phyloP scores from a whole-genome alignment of 2,329 filamentous ascomycete genomes.

The Scytalidium sp. region DNA sequence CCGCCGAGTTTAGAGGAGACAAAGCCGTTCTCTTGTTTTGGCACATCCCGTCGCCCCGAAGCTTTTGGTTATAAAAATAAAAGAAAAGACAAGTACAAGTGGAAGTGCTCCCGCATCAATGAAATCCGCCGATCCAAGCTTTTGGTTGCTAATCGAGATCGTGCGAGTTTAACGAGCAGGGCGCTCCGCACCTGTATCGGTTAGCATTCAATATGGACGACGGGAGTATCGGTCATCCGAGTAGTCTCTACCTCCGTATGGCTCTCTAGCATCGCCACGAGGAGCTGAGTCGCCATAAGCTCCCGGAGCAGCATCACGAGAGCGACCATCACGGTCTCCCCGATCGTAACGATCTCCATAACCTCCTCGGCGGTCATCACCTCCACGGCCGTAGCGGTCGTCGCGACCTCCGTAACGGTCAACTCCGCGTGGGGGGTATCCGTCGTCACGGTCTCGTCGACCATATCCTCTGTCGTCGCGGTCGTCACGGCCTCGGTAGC shows the following conservation, averaged over 20 bases:
- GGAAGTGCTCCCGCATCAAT: constrained; percentile 31
- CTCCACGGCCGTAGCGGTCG: constrained; percentile 28
- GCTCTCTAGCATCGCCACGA: constrained; percentile 39
- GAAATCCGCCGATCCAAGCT: constrained; percentile 32
- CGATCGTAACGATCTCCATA: constrained; percentile 39
- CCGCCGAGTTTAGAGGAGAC: constrained; percentile 23
- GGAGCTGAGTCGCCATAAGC: constrained; percentile 39
- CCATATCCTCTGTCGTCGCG: constrained; percentile 38
- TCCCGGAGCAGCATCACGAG: constrained; percentile 35
- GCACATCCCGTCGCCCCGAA: constrained; percentile 29
- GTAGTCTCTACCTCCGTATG: constrained; percentile 38
- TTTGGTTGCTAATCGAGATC: constrained; percentile 27
- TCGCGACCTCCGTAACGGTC: constrained; percentile 31
- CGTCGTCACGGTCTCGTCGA: constrained; percentile 34
- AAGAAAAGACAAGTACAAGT: constrained; percentile 18
- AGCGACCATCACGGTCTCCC: constrained; percentile 41
- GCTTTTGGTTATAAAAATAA: constrained; percentile 28
- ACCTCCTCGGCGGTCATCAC: constrained; percentile 43
- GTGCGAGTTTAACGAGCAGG: constrained; percentile 33
- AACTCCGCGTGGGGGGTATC: constrained; percentile 30
- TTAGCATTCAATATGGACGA: constrained; percentile 33
- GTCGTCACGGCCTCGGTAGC: constrained; percentile 41
- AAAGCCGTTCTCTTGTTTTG: constrained; percentile 21
- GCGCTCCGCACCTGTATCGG: constrained; percentile 31
- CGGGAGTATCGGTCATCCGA: constrained; percentile 29